Base-by-base conservation (phyloP, 2,329 filamentous ascomycete species). In the Nannizziopsis barbatae region DNA sequence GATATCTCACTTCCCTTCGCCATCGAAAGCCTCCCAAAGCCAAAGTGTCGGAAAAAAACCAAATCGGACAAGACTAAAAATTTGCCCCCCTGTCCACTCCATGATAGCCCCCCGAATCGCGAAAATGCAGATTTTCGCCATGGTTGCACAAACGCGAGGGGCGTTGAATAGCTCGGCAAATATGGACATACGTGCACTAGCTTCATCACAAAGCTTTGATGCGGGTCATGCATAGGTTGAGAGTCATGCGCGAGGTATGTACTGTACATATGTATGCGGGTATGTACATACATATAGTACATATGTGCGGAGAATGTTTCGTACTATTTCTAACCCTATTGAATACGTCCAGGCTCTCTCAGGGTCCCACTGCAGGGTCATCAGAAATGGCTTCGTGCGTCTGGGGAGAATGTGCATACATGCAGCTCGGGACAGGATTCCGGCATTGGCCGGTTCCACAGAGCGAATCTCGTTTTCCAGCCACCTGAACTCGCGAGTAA, bases 361-460 rank as follows among this genome's bases (percentile, higher is more conserved):
- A 42, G 39, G 39, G 39, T 42, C 39, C 39, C 39, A 27, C 39
- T 42, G 39, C 39, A 42, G 39, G 39, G 39, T 42, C 39, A 12
- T n/a, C 20, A 12, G 39, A 30, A 14, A n/a, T 20, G 12, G 5
- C 11, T 30, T 42, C 7, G 22, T 27, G 22, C 17, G 11, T 22
- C 17, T n/a, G 14, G 12, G 30, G 12, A 30, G 30, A 40, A 20
- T 37, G 35, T 15, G 33, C 33, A 36, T 37, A 37, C 17, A 17
- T 37, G 35, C 35, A 37, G 35, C n/a, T 7, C 14, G 35, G 17
- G 35, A 17, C 35, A 30, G 12, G 20, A 30, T 42, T 42, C 39
- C 39, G 39, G 39, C 20, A 27, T 27, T 14, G n/a, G 20, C 39
- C 39, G 39, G 39, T 30, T 42, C 20, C 39, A 42, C 11, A 30